phyloP scores from a whole-genome alignment of 2,329 filamentous ascomycete species.

The Epichloe amarillans region DNA sequence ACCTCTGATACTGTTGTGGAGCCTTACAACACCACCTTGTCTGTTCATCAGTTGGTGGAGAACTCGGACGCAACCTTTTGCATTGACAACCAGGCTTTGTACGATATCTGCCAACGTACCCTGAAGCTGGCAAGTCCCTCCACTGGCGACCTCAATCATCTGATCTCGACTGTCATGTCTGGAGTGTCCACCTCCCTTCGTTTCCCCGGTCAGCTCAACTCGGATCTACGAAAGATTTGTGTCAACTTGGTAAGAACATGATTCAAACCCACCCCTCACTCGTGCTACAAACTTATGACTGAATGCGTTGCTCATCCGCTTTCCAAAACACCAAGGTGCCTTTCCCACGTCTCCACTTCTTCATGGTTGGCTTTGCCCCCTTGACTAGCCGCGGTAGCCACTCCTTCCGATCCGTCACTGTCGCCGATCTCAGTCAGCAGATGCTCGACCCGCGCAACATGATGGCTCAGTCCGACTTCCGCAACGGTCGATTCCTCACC shows the following conservation, averaged over 20 bases:
- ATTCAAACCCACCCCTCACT: too few relatives aligned
- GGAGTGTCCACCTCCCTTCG: constrained; percentile 96
- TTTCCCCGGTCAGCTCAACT: constrained; percentile 99
- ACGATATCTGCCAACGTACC: constrained; percentile 99
- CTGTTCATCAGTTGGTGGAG: constrained; percentile 97
- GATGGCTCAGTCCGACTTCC: constrained; percentile 99
- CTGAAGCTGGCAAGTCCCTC: constrained; percentile 97
- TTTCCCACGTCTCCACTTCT: constrained; percentile 99
- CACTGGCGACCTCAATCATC: constrained; percentile 97
- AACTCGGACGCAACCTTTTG: constrained; percentile 99
- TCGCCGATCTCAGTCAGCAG: constrained; percentile 97
- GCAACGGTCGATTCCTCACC: constrained; percentile 97
- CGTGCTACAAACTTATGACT: too few relatives aligned
- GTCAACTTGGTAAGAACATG: constrained; percentile 61
- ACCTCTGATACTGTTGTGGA: constrained; percentile 99
- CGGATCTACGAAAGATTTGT: constrained; percentile 95
- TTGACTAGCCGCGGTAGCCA: constrained; percentile 73
- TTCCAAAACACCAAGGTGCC: constrained; percentile 47
- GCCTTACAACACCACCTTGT: constrained; percentile 99
- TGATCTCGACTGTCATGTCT: constrained; percentile 98
- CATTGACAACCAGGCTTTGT: constrained; percentile 99
- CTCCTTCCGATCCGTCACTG: constrained; percentile 93
- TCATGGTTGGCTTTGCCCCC: constrained; percentile 98
- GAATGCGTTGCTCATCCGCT: not conserved
- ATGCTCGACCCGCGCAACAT: constrained; percentile 99